These are phyloP conservation scores for Didymellaceae sp. DNA, from an alignment of 2,329 filamentous ascomycete species.

Conservation along the genomic window DNA sequence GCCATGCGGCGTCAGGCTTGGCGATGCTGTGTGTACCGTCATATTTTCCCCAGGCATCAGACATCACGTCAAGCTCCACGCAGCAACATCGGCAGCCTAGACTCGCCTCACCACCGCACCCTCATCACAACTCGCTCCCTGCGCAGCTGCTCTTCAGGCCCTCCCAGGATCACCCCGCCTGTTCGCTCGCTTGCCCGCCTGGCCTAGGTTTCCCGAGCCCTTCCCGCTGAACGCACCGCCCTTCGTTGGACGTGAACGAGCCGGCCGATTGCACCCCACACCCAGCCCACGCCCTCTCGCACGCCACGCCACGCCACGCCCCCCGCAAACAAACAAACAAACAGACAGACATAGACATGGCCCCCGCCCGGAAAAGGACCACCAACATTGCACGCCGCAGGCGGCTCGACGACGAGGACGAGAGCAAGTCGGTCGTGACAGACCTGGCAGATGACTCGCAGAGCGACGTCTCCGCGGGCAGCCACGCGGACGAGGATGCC, in stretches of 20 bases:
- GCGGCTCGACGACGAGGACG: constrained; percentile 50
- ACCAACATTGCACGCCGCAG: constrained; percentile 47
- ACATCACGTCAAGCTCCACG: constrained; percentile 28
- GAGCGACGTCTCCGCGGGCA: constrained; percentile 66
- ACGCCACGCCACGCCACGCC: constrained; percentile 22
- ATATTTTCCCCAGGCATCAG: constrained; percentile 48
- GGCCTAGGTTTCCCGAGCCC: constrained; percentile 23
- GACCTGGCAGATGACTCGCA: constrained; percentile 66
- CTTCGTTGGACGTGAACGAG: constrained; percentile 11
- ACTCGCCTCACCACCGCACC: constrained; percentile 21
- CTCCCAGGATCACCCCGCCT: constrained; percentile 23
- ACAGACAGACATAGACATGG: too few relatives aligned
- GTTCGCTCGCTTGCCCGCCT: constrained; percentile 22
- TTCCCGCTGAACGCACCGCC: constrained; percentile 29
- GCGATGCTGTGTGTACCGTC: constrained; percentile 32
- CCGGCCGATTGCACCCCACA: constrained; percentile 14
- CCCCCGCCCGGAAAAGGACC: constrained; percentile 45
- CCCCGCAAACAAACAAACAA: constrained; percentile 21
- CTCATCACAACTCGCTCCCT: constrained; percentile 35
- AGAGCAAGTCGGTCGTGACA: constrained; percentile 52
- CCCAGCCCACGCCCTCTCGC: constrained; percentile 8
- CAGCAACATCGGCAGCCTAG: constrained; percentile 26
- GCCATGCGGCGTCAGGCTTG: constrained; percentile 15
- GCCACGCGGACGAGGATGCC: constrained; percentile 58
- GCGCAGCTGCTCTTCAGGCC: constrained; percentile 29